These are phyloP conservation scores for Fusarium sp. DNA, from an alignment of 2,329 filamentous ascomycete genomes.

Conservation along the genomic window DNA sequence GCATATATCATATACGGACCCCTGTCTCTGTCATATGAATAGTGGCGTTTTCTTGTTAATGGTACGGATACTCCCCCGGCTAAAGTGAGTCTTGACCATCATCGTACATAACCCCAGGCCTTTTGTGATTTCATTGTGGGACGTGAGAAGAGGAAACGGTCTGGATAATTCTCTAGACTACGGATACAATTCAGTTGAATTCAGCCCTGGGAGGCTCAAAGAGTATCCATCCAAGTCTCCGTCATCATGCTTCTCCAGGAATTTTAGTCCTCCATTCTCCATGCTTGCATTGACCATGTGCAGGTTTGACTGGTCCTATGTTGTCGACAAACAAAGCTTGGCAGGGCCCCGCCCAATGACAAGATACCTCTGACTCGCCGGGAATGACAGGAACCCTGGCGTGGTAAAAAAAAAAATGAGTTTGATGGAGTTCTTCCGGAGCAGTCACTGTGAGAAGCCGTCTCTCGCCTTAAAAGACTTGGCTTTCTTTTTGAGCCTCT, in stretches of 20 bases:
- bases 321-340: conserved; percentile 28
- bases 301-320: conserved; percentile 37
- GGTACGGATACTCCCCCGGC: background rate
- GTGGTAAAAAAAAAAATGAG: background rate
- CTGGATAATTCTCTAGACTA: background rate
- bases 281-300: conserved; percentile 40
- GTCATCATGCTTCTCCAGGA: conserved; percentile 29
- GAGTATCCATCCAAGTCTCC: background rate
- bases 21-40: conserved; percentile 4
- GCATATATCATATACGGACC: conserved; percentile 17
- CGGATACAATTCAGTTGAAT: background rate
- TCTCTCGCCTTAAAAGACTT: conserved; percentile 6
- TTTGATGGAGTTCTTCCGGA: background rate
- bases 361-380: conserved; percentile 13
- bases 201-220: conserved; percentile 11
- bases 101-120: conserved; percentile 10
- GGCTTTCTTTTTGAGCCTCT: conserved; percentile 12
- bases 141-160: background rate
- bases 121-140: conserved; percentile 6
- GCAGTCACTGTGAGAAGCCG: background rate
- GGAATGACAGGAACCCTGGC: conserved; percentile 34
- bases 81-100: conserved; percentile 14
- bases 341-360: conserved; percentile 29
- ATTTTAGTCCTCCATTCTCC: conserved; percentile 30
- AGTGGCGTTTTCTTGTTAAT: background rate